A percentile compares a stretch with the other conserved stretches of the same genome.
phyloP scores from a whole-genome alignment of 2,329 filamentous ascomycete genomes.

The Arthrinium phaeospermum region DNA sequence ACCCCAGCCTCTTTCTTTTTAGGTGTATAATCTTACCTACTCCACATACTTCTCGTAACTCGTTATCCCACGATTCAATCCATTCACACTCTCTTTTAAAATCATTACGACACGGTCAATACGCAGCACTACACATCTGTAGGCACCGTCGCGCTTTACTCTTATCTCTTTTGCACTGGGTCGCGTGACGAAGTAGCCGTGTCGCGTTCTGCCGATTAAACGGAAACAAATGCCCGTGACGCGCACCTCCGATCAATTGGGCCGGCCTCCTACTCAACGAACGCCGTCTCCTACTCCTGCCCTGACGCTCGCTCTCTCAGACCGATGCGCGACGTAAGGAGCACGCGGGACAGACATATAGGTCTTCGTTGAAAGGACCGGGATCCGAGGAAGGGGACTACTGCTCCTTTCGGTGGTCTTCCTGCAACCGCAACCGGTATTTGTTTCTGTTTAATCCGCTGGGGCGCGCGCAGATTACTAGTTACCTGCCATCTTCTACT shows the following conservation, averaged over 20 bases:
- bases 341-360: neutral
- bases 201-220: constrained; percentile 21
- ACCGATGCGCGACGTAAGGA: neutral
- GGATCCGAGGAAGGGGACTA: constrained; percentile 24
- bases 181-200: constrained; percentile 11
- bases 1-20: too few species aligned
- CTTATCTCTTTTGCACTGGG: neutral
- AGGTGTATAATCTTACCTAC: too few species aligned
- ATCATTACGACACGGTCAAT: neutral
- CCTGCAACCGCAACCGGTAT: constrained; percentile 23
- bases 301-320: neutral
- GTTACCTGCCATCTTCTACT: neutral
- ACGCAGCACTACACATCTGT: neutral
- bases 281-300: neutral
- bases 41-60: too few species aligned
- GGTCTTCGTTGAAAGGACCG: constrained; percentile 22
- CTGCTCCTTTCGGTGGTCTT: constrained; percentile 7
- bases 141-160: constrained; percentile 8
- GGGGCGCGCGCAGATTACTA: constrained; percentile 20
- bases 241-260: constrained; percentile 21
- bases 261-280: constrained; percentile 23
- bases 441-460: constrained; percentile 23
- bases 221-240: constrained; percentile 19
- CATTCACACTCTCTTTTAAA: neutral
- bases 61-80: too few species aligned